Evolutionary conservation across 306 rosid genomes (phyloP), one percentile per base, ranked within the genome.

Genomic region (Morella rubra): DNA sequence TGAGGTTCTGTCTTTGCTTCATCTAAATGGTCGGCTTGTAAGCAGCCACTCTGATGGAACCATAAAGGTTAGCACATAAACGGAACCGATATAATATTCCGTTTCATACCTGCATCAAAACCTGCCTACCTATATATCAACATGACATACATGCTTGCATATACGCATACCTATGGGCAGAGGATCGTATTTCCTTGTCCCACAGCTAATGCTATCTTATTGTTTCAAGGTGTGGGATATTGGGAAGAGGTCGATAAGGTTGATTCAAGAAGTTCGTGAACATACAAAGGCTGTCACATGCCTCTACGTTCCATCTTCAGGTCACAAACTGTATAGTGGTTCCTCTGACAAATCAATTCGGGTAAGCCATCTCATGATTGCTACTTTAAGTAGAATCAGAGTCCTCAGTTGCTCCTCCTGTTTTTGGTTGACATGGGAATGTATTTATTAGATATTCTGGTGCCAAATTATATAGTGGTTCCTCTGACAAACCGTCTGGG

Each of bases 11-110:
- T 85, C 92, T 84, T 80, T 94, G 90, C 79, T 80, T 74, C 87
- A 86, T 85, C 77, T 88, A 54, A 89, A 90, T 58, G 93, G 96
- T 11, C 84, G 86, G 16, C 83, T 94, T 78, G 61, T 92, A 73
- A 92, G 96, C 85, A 89, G 97, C 81, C 97, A 94, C 88, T 87
- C 96, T 44, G 98, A 94, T 81, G 98, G 98, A 85, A 90, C 91
- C 76, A 86, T 95, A 41, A 95, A 95, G 97, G 98, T 95, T 77
- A 59, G 20, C 64, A 50, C 81, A 59, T 76, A 74, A 84, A 45
- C 73, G 67, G 32, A 54, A 58, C 27, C 66, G 66, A 67, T 74
- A 18, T 8, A 13, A 18, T 44, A 32, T 32, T 2, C 0, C 59
- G 3, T 10, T 64, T 44, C 47, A 37, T 69, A 7, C 11, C 15